phyloP scores from a whole-genome alignment of 495 filamentous ascomycete genomes.

The Gamarada debralockiae region DNA sequence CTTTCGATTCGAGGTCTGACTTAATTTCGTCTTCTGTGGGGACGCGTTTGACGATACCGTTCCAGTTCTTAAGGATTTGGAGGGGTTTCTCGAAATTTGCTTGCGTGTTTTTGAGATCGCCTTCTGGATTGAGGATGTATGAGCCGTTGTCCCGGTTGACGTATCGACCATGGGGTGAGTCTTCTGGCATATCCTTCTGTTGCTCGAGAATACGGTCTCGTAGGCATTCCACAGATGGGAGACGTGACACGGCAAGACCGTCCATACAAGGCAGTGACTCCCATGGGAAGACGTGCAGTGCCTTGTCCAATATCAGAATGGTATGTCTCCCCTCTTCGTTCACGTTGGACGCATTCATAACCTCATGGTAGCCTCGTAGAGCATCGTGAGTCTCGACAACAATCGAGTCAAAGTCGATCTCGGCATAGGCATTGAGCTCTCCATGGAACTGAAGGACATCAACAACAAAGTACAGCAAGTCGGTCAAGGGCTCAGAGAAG shows the following conservation, averaged over 20 bases:
- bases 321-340: conserved; percentile 57
- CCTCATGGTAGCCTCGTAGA: conserved; percentile 70
- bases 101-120: conserved; percentile 79
- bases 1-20: conserved; percentile 49
- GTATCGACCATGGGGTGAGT: conserved; percentile 42
- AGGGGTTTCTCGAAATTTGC: conserved; percentile 63
- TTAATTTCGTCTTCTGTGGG: conserved; percentile 79
- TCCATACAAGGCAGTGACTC: conserved; percentile 87
- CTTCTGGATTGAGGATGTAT: conserved; percentile 84
- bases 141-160: conserved; percentile 60
- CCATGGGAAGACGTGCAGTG: conserved; percentile 89
- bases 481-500: conserved; percentile 79
- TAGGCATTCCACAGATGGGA: conserved; percentile 79
- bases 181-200: conserved; percentile 27
- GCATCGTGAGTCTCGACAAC: conserved; percentile 80
- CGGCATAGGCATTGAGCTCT: conserved; percentile 94
- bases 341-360: conserved; percentile 28
- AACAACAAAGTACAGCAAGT: conserved; percentile 91
- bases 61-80: conserved; percentile 53
- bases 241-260: conserved; percentile 72
- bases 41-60: conserved; percentile 55
- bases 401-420: conserved; percentile 93
- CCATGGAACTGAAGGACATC: conserved; percentile 97
- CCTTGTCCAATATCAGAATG: conserved; percentile 89
- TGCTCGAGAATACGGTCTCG: conserved; percentile 60